Evolutionary conservation across 331 rosid species (phyloP).

Genomic region (Rhamnella rubrinervis): DNA sequence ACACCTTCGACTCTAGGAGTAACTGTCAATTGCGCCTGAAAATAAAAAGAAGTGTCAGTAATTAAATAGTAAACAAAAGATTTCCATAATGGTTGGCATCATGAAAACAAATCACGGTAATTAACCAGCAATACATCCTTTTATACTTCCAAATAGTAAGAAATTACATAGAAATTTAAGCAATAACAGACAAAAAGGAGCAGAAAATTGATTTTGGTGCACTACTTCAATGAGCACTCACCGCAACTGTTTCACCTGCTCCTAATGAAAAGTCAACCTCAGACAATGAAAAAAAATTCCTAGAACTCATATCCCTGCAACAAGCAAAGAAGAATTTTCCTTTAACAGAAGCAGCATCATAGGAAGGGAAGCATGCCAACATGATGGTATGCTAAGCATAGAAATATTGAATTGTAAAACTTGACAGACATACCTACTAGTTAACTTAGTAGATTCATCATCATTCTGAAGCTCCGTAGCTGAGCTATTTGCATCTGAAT

Average conservation of each 20-base stretch:
- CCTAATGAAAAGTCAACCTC: conserved; percentile 68
- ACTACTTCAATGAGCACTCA: conserved; percentile 41
- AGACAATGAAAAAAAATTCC: conserved; percentile 42
- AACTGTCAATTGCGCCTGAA: conserved; percentile 85
- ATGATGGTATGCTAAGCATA: neutral
- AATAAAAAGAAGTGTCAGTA: conserved; percentile 5
- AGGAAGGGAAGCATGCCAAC: conserved; percentile 2
- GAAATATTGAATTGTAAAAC: neutral
- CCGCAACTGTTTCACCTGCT: conserved; percentile 74
- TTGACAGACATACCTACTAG: conserved; percentile 36
- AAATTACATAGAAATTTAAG: neutral
- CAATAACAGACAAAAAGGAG: neutral
- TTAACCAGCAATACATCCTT: no score
- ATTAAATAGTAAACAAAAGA: neutral
- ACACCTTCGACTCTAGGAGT: conserved; percentile 77
- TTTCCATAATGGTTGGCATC: neutral
- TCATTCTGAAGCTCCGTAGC: conserved; percentile 34
- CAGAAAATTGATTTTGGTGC: neutral
- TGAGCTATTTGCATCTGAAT: conserved; percentile 55
- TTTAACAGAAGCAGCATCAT: conserved; percentile 12
- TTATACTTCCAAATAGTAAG: neutral
- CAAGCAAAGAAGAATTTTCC: conserved; percentile 20
- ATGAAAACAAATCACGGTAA: neutral
- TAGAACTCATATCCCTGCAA: conserved; percentile 51
- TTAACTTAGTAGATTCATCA: conserved; percentile 22